Evolutionary conservation across 192 early-diverging fungal genomes (phyloP).

Genomic region (Allomyces javanicus): DNA sequence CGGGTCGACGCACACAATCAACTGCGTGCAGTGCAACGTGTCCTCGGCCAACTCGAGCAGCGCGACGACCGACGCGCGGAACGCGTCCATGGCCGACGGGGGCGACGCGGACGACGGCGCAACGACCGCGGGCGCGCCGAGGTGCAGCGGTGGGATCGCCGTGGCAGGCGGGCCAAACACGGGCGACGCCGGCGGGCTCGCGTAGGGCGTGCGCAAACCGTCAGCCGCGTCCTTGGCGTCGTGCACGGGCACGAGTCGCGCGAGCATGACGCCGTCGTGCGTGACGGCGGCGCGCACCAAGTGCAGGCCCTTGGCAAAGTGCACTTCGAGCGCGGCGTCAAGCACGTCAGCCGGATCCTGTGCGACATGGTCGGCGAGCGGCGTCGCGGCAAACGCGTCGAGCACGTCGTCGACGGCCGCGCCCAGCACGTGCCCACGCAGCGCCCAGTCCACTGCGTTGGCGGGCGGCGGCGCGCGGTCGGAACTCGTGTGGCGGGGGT

Average conservation of each 20-base stretch:
- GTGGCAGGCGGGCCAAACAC: constrained; percentile 8
- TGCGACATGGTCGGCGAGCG: background rate
- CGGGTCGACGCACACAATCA: constrained; percentile 16
- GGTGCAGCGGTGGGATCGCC: constrained; percentile 20
- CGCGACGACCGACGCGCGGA: constrained; percentile 18
- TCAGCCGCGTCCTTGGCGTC: constrained; percentile 13
- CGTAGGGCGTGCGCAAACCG: constrained; percentile 15
- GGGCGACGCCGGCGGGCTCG: constrained; percentile 6
- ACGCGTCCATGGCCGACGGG: constrained; percentile 9
- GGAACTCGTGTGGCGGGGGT: constrained; percentile 9
- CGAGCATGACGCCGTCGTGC: no score
- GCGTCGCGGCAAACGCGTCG: background rate
- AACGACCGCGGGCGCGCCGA: background rate
- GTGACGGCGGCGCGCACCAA: no score
- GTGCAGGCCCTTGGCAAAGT: no score
- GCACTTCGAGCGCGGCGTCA: constrained; percentile 12
- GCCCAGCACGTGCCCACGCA: constrained; percentile 1
- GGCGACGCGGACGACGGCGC: constrained; percentile 15
- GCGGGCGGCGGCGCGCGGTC: background rate
- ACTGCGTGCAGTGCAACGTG: constrained; percentile 12
- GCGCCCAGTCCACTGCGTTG: constrained; percentile 6
- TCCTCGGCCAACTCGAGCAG: constrained; percentile 28
- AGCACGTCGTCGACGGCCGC: constrained; percentile 1
- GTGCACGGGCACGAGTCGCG: constrained; percentile 11
- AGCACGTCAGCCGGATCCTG: constrained; percentile 3